Evolutionary conservation across 1,284 basidiomycete species (phyloP), one percentile per base, ranked within the genome.

Genomic region (Lentinula novae-zelandiae): DNA sequence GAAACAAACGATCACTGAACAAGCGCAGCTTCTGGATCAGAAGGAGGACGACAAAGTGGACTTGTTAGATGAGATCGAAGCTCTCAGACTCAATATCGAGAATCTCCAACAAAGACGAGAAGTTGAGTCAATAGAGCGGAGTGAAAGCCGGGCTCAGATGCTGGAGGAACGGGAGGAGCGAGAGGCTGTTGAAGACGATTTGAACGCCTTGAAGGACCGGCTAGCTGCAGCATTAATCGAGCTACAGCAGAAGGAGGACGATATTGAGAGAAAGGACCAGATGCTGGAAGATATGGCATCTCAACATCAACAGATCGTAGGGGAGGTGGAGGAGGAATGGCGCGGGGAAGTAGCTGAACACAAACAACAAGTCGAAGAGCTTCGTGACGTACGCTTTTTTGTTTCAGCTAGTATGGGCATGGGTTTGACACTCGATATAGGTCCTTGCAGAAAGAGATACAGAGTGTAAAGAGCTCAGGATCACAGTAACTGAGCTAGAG

Each of bases 231-330:
- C 85, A 4, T 81, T 86, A 67, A 92, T 95, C 64, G 90, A 93
- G 71, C 74, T 93, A 33, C 89, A 92, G 70, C 86, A 90, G 71
- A 88, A 84, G 70, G 92, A 93, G 67, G 90, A 91, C 65, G 92
- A 94, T 39, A 72, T 90, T n/a, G 88, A 90, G 60, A 78, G 86
- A 71, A 86, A 88, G 77, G 79, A 82, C 55, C 77, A 80, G 58
- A 90, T 93, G 70, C 82, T 92, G 44, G 86, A 90, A 6, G 84
- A 90, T 40, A 70, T 91, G 49, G 77, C 88, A 5, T 73, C 72
- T 2, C 87, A 92, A 67, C 88, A 92, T 67, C 80, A 85, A 60
- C 78, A 81, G 20, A 86, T 89, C 53, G 80, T 92, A 4, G 81
- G 83, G 27, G 80, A 82, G 3, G 83, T 90, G 3, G 89, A 92